phyloP scores from a whole-genome alignment of 495 filamentous ascomycete species.

The Penicillium ochrochloron region DNA sequence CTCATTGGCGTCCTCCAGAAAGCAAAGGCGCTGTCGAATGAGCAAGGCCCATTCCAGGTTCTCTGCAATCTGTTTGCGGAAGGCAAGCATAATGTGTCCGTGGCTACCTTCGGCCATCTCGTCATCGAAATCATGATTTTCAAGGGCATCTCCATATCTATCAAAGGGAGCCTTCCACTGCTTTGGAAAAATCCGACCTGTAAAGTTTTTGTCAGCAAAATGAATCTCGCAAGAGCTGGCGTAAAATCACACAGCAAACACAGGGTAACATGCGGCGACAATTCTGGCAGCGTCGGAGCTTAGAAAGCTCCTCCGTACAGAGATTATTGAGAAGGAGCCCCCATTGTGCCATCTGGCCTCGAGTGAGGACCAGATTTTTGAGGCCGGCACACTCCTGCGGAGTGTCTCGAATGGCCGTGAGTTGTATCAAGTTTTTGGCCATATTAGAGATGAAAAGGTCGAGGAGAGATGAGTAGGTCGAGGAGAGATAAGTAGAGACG shows the following conservation, averaged over 20 bases:
- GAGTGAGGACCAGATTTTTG: not conserved
- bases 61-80: not conserved
- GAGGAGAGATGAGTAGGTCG: not conserved
- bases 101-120: not conserved
- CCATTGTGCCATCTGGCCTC: not conserved
- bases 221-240: not conserved
- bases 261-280: not conserved
- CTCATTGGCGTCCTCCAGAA: not conserved
- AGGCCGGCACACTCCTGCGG: not conserved
- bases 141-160: not conserved
- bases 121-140: not conserved
- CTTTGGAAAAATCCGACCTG: not conserved
- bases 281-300: not conserved
- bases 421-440: too few species aligned
- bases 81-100: not conserved
- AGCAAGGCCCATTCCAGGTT: not conserved
- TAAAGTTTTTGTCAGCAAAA: not conserved
- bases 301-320: not conserved
- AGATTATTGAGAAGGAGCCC: not conserved
- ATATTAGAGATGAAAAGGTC: not conserved
- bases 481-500: too few species aligned
- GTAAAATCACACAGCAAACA: not conserved
- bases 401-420: not conserved
- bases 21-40: not conserved
- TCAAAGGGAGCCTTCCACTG: not conserved